These are phyloP conservation scores for Moesziomyces antarcticus DNA, from an alignment of 1,284 basidiomycete species.

Conservation along the genomic window DNA sequence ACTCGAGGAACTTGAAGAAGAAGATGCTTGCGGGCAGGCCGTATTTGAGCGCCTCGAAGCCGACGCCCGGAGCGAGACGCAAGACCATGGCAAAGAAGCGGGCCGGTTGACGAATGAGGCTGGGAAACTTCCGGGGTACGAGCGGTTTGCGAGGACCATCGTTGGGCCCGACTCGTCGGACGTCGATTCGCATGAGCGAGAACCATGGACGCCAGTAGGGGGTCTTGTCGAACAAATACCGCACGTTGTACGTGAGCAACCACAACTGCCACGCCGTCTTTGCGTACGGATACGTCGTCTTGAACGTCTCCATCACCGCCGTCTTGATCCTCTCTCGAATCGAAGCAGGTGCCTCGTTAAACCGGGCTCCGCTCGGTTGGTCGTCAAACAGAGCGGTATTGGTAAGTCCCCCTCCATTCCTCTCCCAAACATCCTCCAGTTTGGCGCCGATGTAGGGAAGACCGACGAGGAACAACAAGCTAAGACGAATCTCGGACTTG, in stretches of 20 bases:
- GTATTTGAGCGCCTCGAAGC: conserved; percentile 73
- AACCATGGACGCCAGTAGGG: conserved; percentile 91
- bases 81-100: conserved; percentile 35
- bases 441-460: conserved; percentile 90
- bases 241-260: conserved; percentile 81
- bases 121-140: conserved; percentile 47
- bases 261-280: conserved; percentile 82
- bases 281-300: conserved; percentile 79
- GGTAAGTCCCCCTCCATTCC: conserved; percentile 82
- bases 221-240: conserved; percentile 89
- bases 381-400: conserved; percentile 9
- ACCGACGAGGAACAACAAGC: conserved; percentile 74
- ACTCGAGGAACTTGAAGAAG: conserved; percentile 95
- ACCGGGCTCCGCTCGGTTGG: conserved; percentile 1
- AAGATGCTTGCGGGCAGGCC: conserved; percentile 92
- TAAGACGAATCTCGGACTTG: conserved; percentile 34
- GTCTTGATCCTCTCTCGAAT: neutral
- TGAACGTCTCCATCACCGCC: conserved; percentile 15
- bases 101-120: conserved; percentile 33
- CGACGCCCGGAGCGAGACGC: conserved; percentile 33
- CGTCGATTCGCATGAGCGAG: conserved; percentile 83
- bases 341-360: conserved; percentile 2
- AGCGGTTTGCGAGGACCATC: conserved; percentile 40
- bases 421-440: conserved; percentile 88
- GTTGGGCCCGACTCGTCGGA: conserved; percentile 76